Conservation (phyloP, 768 basidiomycete genomes). For the Lactifluus echinatus region DNA sequence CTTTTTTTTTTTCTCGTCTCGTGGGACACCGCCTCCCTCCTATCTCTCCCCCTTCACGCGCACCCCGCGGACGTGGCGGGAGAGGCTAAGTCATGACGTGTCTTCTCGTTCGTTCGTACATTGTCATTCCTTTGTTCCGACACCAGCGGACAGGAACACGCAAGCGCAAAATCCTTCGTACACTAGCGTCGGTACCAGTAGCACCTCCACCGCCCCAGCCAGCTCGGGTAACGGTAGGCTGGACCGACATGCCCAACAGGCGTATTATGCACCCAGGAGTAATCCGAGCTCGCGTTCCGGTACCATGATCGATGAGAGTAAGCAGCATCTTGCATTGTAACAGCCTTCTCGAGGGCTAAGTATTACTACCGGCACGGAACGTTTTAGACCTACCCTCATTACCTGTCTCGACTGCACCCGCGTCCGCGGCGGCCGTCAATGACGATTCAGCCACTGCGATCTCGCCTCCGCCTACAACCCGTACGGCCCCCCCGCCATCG, state of each 20-base stretch:
- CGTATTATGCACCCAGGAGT: conserved; percentile 14
- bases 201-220: neutral
- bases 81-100: neutral
- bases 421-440: neutral
- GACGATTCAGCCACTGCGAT: neutral
- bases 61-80: neutral
- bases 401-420: neutral
- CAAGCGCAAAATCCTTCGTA: neutral
- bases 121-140: neutral
- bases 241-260: conserved; percentile 18
- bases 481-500: conserved; percentile 6
- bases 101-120: neutral
- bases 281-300: neutral
- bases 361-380: neutral
- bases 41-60: neutral
- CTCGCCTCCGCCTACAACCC: conserved; percentile 2
- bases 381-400: neutral
- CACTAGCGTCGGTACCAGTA: neutral
- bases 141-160: conserved; percentile 2
- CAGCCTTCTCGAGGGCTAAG: too few relatives aligned
- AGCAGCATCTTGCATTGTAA: neutral
- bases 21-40: neutral
- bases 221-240: neutral
- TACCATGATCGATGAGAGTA: neutral
- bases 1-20: neutral